A percentile compares a stretch with the other conserved stretches of the same genome.
Evolutionary conservation across 164 flowering plant species (phyloP).

Genomic region (Buxus sempervirens): DNA sequence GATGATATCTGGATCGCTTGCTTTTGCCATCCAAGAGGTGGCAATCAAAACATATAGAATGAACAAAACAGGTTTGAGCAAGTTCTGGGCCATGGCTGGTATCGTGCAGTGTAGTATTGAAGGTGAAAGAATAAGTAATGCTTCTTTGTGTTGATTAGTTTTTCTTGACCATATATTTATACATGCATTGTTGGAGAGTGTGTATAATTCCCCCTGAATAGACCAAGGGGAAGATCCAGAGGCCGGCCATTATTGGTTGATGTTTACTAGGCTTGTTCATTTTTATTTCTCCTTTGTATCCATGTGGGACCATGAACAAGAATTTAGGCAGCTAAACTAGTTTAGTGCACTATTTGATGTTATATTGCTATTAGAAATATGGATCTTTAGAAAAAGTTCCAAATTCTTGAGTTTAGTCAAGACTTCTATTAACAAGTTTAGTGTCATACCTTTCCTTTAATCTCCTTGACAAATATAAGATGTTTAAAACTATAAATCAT

Average conservation of each 20-base stretch:
- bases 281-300: background rate
- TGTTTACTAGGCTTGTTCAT: background rate
- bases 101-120: background rate
- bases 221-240: too few relatives aligned
- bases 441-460: too few relatives aligned
- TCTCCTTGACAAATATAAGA: too few relatives aligned
- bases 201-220: too few relatives aligned
- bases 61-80: constrained; percentile 1
- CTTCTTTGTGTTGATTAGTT: background rate
- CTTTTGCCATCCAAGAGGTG: background rate
- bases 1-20: constrained; percentile 18
- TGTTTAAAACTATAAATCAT: too few relatives aligned
- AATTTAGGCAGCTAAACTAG: too few relatives aligned
- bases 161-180: background rate
- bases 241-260: background rate
- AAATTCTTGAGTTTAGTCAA: too few relatives aligned
- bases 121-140: background rate
- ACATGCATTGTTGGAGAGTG: too few relatives aligned
- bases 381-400: too few relatives aligned
- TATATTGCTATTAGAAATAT: too few relatives aligned
- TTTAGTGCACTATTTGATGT: too few relatives aligned
- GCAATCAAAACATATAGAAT: background rate
- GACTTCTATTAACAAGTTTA: too few relatives aligned
- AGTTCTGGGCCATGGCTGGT: background rate
- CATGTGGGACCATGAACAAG: background rate